These are phyloP conservation scores for Acrasis kona DNA, from an alignment of 78 protist species.

Conservation along the genomic window DNA sequence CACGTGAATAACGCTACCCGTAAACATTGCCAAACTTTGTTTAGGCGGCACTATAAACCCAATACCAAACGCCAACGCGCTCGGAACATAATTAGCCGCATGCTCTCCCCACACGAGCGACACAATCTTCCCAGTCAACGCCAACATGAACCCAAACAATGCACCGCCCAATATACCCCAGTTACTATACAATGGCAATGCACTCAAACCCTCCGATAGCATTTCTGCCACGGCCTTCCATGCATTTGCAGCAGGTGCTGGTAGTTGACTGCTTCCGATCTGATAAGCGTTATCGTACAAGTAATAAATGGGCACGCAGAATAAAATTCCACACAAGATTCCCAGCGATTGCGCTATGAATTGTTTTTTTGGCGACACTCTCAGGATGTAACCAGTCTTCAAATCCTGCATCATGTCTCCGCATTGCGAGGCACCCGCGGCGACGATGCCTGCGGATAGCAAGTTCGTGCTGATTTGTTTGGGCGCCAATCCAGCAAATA, in stretches of 20 bases:
- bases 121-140: not conserved
- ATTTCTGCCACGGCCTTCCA: slow-evolving; percentile 15
- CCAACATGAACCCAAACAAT: not conserved
- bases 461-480: slow-evolving; percentile 43
- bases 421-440: slow-evolving; percentile 31
- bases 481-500: slow-evolving; percentile 48
- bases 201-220: not conserved
- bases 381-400: slow-evolving; percentile 59
- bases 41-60: not conserved
- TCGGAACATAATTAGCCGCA: not conserved
- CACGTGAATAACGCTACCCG: not conserved
- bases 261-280: not conserved
- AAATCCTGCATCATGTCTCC: slow-evolving; percentile 71
- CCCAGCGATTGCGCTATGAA: slow-evolving; percentile 61
- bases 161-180: not conserved
- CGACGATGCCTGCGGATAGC: slow-evolving; percentile 64
- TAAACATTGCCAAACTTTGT: not conserved
- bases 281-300: slow-evolving; percentile 27
- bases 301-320: slow-evolving; percentile 49
- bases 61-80: not conserved
- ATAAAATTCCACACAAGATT: slow-evolving; percentile 34
- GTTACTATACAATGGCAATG: not conserved
- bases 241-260: slow-evolving; percentile 31
- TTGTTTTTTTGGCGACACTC: slow-evolving; percentile 51
- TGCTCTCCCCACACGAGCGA: not conserved